Evolutionary conservation across 2,329 filamentous ascomycete genomes (phyloP).

Genomic region (Ilyonectria destructans): DNA sequence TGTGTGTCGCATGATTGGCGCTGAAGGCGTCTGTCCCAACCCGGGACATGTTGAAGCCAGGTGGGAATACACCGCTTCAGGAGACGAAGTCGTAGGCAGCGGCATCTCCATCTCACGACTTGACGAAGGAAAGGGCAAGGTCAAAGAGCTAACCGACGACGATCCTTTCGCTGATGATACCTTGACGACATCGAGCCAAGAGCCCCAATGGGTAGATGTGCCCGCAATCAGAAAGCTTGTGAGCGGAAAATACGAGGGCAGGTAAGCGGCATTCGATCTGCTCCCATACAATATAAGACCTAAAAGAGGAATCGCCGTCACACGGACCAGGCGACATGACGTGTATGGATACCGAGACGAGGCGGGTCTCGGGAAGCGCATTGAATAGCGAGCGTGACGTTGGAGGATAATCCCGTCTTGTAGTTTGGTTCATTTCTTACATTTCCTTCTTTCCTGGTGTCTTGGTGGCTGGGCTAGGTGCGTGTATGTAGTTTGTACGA

Average conservation of each 20-base stretch:
- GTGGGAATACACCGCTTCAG: slow-evolving; percentile 76
- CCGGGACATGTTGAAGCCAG: slow-evolving; percentile 86
- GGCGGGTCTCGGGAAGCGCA: slow-evolving; percentile 39
- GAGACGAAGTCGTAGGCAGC: slow-evolving; percentile 65
- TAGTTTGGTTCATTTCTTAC: slow-evolving; percentile 35
- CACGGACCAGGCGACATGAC: slow-evolving; percentile 47
- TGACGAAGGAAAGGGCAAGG: slow-evolving; percentile 67
- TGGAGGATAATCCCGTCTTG: slow-evolving; percentile 42
- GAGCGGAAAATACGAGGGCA: slow-evolving; percentile 82
- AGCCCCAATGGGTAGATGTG: slow-evolving; percentile 75
- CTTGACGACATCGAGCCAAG: slow-evolving; percentile 49
- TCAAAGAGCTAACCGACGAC: slow-evolving; percentile 65
- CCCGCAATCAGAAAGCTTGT: slow-evolving; percentile 78
- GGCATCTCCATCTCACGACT: slow-evolving; percentile 77
- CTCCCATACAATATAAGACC: slow-evolving; percentile 8
- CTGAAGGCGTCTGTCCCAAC: slow-evolving; percentile 79
- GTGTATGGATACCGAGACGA: slow-evolving; percentile 55
- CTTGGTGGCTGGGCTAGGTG: slow-evolving; percentile 28
- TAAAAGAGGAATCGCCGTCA: slow-evolving; percentile 19
- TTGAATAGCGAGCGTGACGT: slow-evolving; percentile 51
- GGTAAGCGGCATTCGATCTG: slow-evolving; percentile 26
- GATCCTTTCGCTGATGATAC: slow-evolving; percentile 79
- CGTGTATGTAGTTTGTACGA: slow-evolving; percentile 34
- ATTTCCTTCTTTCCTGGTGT: slow-evolving; percentile 29
- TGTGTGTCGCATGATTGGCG: slow-evolving; percentile 84